Evolutionary conservation across 75 land plant species (phyloP).

Genomic region (Sequoia sempervirens): DNA sequence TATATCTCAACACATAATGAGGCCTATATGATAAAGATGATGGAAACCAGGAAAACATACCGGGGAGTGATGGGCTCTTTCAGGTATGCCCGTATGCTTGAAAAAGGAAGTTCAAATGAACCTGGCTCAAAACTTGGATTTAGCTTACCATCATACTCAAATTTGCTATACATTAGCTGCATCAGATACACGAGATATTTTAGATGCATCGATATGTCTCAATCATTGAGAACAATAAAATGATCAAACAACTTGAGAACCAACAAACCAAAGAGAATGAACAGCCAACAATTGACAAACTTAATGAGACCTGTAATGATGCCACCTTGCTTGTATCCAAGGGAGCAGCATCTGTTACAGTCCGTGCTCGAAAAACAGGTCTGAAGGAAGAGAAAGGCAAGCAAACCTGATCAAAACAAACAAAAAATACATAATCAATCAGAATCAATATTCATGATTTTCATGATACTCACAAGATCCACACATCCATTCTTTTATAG

Average conservation of each 20-base stretch:
- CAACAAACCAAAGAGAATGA: neutral
- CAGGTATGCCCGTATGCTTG: slow-evolving; percentile 77
- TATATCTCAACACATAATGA: slow-evolving; percentile 5
- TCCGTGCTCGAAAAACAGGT: slow-evolving; percentile 91
- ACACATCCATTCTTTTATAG: neutral
- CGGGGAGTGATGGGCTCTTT: slow-evolving; percentile 85
- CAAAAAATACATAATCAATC: neutral
- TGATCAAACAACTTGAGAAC: neutral
- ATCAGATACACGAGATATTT: slow-evolving; percentile 9
- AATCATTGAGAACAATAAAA: neutral
- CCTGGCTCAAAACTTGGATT: slow-evolving; percentile 91
- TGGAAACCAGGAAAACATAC: slow-evolving; percentile 22
- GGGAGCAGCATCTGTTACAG: slow-evolving; percentile 74
- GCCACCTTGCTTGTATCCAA: slow-evolving; percentile 69
- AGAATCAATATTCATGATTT: neutral
- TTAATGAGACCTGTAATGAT: slow-evolving; percentile 61
- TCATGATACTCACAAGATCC: neutral
- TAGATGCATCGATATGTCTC: neutral
- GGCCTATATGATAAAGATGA: neutral
- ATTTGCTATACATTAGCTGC: slow-evolving; percentile 98
- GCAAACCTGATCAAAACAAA: slow-evolving; percentile 33
- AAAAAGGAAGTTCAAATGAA: slow-evolving; percentile 81
- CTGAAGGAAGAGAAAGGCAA: slow-evolving; percentile 79
- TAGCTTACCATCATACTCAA: slow-evolving; percentile 95
- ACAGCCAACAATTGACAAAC: neutral